Conservation (phyloP, 306 rosid genomes). For the Cicer pinnatifidum region DNA sequence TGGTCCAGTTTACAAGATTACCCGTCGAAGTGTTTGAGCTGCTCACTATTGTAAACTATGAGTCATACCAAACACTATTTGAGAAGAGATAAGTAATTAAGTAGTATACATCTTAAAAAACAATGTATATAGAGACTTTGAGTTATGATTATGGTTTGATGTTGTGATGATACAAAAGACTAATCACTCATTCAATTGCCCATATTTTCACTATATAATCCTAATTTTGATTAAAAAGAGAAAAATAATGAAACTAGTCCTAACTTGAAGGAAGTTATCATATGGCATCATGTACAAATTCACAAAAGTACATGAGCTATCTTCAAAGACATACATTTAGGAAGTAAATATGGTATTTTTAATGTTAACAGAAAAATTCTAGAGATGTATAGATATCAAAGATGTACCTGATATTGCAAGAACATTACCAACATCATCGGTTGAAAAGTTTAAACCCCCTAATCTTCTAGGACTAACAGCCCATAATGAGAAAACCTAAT, state of each 20-base stretch:
- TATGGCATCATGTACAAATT: no score
- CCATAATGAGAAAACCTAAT: conserved; percentile 84
- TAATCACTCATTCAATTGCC: no score
- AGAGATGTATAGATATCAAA: conserved; percentile 2
- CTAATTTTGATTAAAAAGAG: no score
- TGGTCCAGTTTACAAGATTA: no score
- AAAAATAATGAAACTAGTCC: no score
- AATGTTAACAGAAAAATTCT: background rate
- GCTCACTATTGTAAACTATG: no score
- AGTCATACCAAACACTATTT: background rate
- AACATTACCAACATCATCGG: conserved; percentile 65
- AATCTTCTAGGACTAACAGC: conserved; percentile 70
- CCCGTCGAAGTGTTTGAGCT: no score
- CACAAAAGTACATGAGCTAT: no score
- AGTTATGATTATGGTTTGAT: background rate
- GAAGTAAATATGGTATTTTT: no score
- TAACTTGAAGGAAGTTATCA: no score
- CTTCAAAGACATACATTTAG: no score
- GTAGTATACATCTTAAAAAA: background rate
- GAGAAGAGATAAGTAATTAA: conserved; percentile 1
- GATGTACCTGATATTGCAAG: conserved; percentile 69
- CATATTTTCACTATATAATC: no score
- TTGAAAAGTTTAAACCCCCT: conserved; percentile 69
- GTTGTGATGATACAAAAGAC: background rate
- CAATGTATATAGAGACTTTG: background rate